phyloP scores from a whole-genome alignment of 2,329 filamentous ascomycete species.

The Lanzia echinophila region DNA sequence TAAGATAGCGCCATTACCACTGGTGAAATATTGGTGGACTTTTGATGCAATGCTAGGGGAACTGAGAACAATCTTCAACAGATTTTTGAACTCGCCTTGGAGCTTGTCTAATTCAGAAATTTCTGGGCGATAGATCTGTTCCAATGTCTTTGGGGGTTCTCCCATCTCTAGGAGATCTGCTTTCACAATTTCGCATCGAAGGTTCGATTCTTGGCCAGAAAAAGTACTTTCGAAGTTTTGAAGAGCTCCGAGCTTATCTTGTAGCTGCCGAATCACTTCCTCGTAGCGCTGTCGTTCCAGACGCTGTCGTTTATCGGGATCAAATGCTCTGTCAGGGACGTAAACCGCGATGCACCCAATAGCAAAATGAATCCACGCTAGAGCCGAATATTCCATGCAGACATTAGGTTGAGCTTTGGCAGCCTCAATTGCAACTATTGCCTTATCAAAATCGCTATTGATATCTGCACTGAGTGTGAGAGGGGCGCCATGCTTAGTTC shows the following conservation, averaged over 20 bases:
- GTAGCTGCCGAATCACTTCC: constrained; percentile 49
- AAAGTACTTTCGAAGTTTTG: constrained; percentile 58
- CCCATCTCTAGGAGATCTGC: constrained; percentile 59
- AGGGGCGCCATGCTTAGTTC: background rate
- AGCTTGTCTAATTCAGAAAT: constrained; percentile 62
- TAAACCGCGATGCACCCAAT: constrained; percentile 71
- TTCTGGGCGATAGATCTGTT: constrained; percentile 64
- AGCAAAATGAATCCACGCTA: constrained; percentile 72
- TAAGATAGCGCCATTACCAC: constrained; percentile 36
- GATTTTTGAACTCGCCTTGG: constrained; percentile 76
- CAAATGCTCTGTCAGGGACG: constrained; percentile 78
- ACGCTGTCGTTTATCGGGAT: constrained; percentile 62
- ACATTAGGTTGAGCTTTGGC: constrained; percentile 23
- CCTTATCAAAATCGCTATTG: constrained; percentile 34
- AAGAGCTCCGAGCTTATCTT: constrained; percentile 52
- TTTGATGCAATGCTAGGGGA: constrained; percentile 14
- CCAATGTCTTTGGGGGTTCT: constrained; percentile 55
- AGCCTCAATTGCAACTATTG: constrained; percentile 26
- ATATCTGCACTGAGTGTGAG: constrained; percentile 11
- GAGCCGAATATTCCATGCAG: constrained; percentile 37
- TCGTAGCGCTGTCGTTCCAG: constrained; percentile 57
- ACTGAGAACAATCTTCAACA: constrained; percentile 46
- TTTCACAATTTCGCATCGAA: constrained; percentile 58
- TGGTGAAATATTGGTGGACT: constrained; percentile 18
- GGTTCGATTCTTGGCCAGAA: constrained; percentile 60